A percentile compares a stretch with the other conserved stretches of the same genome.
Conservation (phyloP, 495 filamentous ascomycete species). For the Neurospora tetraspora region DNA sequence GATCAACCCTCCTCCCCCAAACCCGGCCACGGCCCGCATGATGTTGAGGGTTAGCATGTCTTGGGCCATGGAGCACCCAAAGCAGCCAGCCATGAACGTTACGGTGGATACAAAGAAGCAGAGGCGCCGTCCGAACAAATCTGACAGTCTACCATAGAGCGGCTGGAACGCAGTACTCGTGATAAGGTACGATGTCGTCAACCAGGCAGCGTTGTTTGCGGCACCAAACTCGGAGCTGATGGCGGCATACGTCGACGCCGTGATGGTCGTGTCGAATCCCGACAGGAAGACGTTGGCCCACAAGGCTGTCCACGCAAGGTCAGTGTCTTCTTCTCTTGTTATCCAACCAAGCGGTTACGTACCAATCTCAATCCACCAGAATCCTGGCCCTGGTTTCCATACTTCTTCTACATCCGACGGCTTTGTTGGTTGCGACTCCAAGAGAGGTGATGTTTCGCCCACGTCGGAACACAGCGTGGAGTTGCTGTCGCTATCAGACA, state of each 20-base stretch:
- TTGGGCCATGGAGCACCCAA: slow-evolving; percentile 36
- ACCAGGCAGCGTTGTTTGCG: slow-evolving; percentile 49
- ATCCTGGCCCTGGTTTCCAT: slow-evolving; percentile 21
- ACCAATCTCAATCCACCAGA: slow-evolving; percentile 33
- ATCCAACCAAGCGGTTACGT: background rate
- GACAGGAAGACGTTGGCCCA: slow-evolving; percentile 57
- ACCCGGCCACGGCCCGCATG: slow-evolving; percentile 41
- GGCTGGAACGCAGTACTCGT: slow-evolving; percentile 59
- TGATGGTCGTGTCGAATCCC: slow-evolving; percentile 58
- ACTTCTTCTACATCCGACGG: slow-evolving; percentile 13
- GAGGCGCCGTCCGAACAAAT: slow-evolving; percentile 44
- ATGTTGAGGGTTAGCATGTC: slow-evolving; percentile 31
- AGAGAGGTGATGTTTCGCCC: slow-evolving; percentile 14
- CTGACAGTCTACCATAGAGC: slow-evolving; percentile 35
- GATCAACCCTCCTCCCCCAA: slow-evolving; percentile 52
- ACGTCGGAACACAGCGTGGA: background rate
- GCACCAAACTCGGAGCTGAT: slow-evolving; percentile 49
- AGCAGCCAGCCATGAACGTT: slow-evolving; percentile 37
- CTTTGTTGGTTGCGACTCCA: slow-evolving; percentile 9
- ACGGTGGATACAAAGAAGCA: slow-evolving; percentile 41
- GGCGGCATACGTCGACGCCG: slow-evolving; percentile 53
- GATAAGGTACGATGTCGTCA: slow-evolving; percentile 65
- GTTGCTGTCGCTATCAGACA: background rate
- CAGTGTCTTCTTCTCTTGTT: slow-evolving; percentile 2
- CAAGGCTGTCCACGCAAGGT: slow-evolving; percentile 33